Conservation (phyloP, 2,329 filamentous ascomycete genomes). For the Sarocladium strictum region DNA sequence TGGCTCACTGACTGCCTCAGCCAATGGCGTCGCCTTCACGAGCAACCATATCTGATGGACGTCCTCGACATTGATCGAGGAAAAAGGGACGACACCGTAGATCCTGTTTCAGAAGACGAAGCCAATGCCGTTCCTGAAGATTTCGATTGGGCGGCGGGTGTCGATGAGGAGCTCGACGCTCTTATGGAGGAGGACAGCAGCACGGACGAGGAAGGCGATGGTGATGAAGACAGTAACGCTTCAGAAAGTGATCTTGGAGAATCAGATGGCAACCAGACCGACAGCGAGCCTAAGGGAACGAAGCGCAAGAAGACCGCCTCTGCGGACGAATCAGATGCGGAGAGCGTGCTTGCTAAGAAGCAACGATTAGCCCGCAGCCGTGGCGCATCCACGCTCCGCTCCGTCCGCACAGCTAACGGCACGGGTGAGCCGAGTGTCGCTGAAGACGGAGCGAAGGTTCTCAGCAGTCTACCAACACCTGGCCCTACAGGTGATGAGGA, state of each 20-base stretch:
- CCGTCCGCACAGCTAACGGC: constrained; percentile 35
- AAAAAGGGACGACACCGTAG: constrained; percentile 23
- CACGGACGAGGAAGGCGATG: constrained; percentile 28
- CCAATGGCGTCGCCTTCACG: constrained; percentile 76
- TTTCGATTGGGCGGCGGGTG: constrained; percentile 53
- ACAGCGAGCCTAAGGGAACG: constrained; percentile 18
- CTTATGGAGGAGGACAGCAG: constrained; percentile 53
- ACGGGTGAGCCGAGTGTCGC: constrained; percentile 25
- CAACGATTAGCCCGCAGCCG: constrained; percentile 40
- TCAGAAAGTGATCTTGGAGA: constrained; percentile 13
- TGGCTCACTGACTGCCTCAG: constrained; percentile 85
- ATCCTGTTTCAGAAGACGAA: constrained; percentile 26
- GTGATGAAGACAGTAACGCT: constrained; percentile 11
- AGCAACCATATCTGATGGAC: constrained; percentile 71
- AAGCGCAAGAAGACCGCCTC: constrained; percentile 28
- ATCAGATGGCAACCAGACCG: constrained; percentile 22
- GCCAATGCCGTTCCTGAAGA: constrained; percentile 33
- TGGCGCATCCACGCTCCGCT: constrained; percentile 40
- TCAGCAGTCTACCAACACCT: constrained; percentile 33
- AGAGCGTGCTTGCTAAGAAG: constrained; percentile 43
- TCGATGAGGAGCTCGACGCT: constrained; percentile 69
- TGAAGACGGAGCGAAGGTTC: constrained; percentile 23
- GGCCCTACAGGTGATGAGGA: constrained; percentile 26
- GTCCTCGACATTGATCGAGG: constrained; percentile 62
- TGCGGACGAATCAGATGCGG: constrained; percentile 27